Conservation (phyloP, 164 flowering plant genomes). For the Umbilicus rupestris region DNA sequence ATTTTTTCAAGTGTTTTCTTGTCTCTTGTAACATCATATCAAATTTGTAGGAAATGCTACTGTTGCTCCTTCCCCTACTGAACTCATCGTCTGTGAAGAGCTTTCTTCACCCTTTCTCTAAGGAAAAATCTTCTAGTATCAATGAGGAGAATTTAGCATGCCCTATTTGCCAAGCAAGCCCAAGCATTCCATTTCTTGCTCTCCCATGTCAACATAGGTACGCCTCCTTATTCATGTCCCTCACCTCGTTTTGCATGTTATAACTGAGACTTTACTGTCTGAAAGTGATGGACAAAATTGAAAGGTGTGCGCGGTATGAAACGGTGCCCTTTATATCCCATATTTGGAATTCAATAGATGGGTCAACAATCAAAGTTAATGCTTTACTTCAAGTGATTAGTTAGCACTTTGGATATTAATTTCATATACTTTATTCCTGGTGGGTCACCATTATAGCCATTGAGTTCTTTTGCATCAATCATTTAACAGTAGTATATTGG, state of each 20-base stretch:
- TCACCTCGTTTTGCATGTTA: not conserved
- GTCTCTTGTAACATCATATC: not conserved
- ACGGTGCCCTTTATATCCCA: not conserved
- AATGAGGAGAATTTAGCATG: slow-evolving; percentile 45
- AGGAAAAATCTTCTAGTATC: slow-evolving; percentile 62
- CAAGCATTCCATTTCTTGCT: slow-evolving; percentile 78
- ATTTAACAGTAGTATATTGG: not conserved
- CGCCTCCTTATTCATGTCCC: not conserved
- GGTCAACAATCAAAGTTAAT: not conserved
- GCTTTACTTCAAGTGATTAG: not conserved
- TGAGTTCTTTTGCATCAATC: not conserved
- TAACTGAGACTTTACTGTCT: not conserved
- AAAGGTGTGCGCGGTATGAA: not conserved
- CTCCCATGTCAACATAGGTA: slow-evolving; percentile 97
- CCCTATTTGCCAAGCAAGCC: slow-evolving; percentile 74
- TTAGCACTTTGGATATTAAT: not conserved
- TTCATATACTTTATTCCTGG: not conserved
- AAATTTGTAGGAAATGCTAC: slow-evolving; percentile 78
- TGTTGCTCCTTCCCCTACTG: slow-evolving; percentile 91
- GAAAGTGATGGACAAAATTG: not conserved
- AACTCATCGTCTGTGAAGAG: slow-evolving; percentile 76
- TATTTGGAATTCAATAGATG: not conserved
- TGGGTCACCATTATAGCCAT: not conserved
- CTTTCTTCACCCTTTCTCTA: slow-evolving; percentile 72
- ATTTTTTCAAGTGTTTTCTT: not conserved